These are phyloP conservation scores for Amylocystis lapponica DNA, from an alignment of 768 basidiomycete species.

Conservation along the genomic window DNA sequence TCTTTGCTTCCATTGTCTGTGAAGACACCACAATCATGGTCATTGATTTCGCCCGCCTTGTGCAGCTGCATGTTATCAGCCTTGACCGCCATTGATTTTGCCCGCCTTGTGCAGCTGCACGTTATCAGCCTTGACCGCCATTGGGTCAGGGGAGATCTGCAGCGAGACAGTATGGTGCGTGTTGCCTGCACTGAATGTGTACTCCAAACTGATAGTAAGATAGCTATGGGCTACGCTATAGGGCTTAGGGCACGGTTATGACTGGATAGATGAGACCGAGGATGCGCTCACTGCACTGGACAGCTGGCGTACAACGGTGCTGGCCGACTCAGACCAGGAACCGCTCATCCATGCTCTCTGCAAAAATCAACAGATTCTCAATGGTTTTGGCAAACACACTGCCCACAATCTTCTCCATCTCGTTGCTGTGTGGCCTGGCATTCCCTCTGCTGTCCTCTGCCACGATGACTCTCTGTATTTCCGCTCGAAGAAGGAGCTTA, in stretches of 20 bases:
- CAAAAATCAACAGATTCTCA: not conserved
- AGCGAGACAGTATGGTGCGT: not conserved
- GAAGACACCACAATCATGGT: not conserved
- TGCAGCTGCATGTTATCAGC: not conserved
- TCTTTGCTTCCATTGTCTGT: not conserved
- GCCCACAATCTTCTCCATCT: not conserved
- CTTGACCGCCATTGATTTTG: too few species aligned
- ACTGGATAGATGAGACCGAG: conserved; percentile 1
- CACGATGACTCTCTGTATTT: not conserved
- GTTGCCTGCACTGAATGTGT: not conserved
- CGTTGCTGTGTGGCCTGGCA: not conserved
- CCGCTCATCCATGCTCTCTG: not conserved
- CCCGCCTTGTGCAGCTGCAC: too few species aligned
- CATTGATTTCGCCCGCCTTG: not conserved
- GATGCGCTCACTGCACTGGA: not conserved
- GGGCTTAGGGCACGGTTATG: not conserved
- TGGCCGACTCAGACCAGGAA: not conserved
- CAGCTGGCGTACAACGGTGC: not conserved
- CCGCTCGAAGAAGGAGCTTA: not conserved
- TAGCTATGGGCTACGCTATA: not conserved
- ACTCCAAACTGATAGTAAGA: too few species aligned
- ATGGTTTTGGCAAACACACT: conserved; percentile 1
- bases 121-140: too few species aligned
- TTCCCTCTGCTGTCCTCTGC: not conserved
- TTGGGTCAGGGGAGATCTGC: not conserved